Conservation (phyloP, 495 filamentous ascomycete species). For the Neurospora sp. region DNA sequence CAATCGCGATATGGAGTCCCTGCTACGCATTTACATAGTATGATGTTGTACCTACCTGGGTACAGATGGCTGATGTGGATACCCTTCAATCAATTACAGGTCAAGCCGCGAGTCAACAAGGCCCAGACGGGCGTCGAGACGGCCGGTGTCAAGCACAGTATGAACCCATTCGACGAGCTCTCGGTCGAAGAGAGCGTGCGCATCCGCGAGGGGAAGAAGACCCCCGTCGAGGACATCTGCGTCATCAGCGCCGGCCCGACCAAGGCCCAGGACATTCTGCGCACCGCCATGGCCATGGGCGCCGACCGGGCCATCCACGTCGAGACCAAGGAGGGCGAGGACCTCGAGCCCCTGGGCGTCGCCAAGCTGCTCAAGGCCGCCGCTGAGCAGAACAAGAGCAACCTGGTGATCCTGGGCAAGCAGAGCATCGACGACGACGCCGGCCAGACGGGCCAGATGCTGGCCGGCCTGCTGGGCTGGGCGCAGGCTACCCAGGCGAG, state of each 20-base stretch:
- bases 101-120: conserved; percentile 98
- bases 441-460: conserved; percentile 95
- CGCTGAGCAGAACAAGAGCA: conserved; percentile 70
- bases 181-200: conserved; percentile 92
- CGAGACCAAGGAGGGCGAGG: conserved; percentile 52
- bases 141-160: conserved; percentile 83
- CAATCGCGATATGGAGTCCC: conserved; percentile 6
- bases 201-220: conserved; percentile 68
- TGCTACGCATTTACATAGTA: neutral
- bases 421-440: conserved; percentile 97
- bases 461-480: conserved; percentile 87
- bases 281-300: conserved; percentile 98
- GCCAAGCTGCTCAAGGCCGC: conserved; percentile 78
- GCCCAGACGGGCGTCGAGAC: conserved; percentile 89
- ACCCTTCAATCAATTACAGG: conserved; percentile 38
- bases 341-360: conserved; percentile 79
- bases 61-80: neutral
- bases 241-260: conserved; percentile 78
- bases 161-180: conserved; percentile 99
- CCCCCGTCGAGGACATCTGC: conserved; percentile 77
- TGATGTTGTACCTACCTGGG: neutral
- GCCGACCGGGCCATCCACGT: conserved; percentile 86
- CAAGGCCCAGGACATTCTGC: conserved; percentile 76
- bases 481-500: conserved; percentile 87
- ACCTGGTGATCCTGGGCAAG: conserved; percentile 89